A percentile compares a stretch with the other conserved stretches of the same genome.
These are phyloP conservation scores for Zea luxurians DNA, from an alignment of 176 grass and related monocot species.

Conservation along the genomic window DNA sequence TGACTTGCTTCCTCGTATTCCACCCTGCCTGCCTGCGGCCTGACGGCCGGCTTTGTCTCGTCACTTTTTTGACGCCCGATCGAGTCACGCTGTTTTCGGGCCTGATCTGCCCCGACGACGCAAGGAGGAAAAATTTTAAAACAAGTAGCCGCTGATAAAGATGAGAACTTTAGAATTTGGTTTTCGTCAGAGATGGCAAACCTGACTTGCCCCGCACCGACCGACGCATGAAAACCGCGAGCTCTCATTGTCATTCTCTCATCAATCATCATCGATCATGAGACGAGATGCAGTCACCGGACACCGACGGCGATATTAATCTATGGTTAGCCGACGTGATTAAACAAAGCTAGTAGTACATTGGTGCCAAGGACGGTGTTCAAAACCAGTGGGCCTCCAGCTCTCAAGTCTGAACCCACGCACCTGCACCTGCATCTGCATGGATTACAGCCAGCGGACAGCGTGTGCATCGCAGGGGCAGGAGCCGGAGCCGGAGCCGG, in stretches of 20 bases:
- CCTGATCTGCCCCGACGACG: neutral
- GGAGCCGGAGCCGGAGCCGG: neutral
- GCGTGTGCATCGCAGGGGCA: neutral
- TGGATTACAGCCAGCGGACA: neutral
- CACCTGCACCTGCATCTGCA: neutral
- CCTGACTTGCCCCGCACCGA: constrained; percentile 15
- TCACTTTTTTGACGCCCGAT: neutral
- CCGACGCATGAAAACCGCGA: neutral
- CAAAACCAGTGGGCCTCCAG: neutral
- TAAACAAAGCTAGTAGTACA: neutral
- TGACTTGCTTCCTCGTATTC: constrained; percentile 8
- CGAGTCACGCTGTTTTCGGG: constrained; percentile 24
- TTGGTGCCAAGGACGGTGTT: neutral
- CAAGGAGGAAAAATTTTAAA: neutral
- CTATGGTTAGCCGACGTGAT: neutral
- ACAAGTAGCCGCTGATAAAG: neutral
- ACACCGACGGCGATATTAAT: constrained; percentile 1
- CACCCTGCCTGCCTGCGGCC: neutral
- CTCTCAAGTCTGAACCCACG: neutral
- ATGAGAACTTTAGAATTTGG: neutral
- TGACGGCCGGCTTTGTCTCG: constrained; percentile 23
- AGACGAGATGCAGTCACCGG: neutral
- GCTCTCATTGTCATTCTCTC: neutral
- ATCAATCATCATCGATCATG: neutral
- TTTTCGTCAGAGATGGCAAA: neutral